Evolutionary conservation across 768 basidiomycete genomes (phyloP), one percentile per base, ranked within the genome.

Genomic region (Lactarius sp.): DNA sequence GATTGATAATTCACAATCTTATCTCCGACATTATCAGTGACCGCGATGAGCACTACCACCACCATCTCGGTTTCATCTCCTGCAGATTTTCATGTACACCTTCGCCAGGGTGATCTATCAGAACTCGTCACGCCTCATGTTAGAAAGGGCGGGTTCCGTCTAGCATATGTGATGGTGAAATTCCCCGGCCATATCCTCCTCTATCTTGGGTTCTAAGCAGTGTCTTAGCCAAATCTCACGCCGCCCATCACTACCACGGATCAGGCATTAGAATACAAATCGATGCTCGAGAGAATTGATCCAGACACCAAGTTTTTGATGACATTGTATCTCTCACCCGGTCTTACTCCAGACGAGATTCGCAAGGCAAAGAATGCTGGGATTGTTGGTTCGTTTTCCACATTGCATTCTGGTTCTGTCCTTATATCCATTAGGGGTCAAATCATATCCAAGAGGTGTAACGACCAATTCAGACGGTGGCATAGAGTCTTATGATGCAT

Each of bases 391-490:
- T 31, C 39, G 73, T 67, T 33, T 27, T 49, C 44, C 39, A 37
- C 41, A 20, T 41, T 18, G 16, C 14, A 49, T 22, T 18, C 34
- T 14, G 41, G 41, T 50, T 47, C 39, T 3, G n/a, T 41, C 27
- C 51, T 56, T 52, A 49, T 54, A 44, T 60, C 36, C 7, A 18
- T 6, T 22, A 80, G 83, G 96, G 46, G 92, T 99, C 69, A 98
- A 99, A 76, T 94, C 92, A 16, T 99, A 99, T 74, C 97, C 97
- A 53, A 82, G 92, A 64, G 97, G 97, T 10, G 96, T 99, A 4
- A 99, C 97, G 27, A 99, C 97, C 41, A 96, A 98, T 74, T 95
- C 92, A 13, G 92, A 94, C 62, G 87, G 91, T 39, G 97, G 97
- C 7, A 96, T 98, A 68, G 96, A 98, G 73, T 92, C 92, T 14